Evolutionary conservation across 805 yeast genomes (phyloP).

Genomic region (Monosporozyma solicola): DNA sequence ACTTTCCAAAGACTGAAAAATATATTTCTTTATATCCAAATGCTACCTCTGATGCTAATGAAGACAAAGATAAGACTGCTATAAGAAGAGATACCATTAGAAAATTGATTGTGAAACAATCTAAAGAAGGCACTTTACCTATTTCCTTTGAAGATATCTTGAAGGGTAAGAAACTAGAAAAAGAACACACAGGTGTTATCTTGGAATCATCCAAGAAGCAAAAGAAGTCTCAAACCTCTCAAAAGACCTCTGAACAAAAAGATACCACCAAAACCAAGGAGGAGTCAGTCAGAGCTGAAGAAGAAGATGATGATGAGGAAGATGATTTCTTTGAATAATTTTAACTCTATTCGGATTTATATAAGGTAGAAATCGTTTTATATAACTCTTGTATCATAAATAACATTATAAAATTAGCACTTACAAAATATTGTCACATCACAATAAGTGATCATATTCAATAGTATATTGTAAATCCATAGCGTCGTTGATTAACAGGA

Average conservation of each 20-base stretch:
- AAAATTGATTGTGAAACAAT: conserved; percentile 42
- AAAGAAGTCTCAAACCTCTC: conserved; percentile 4
- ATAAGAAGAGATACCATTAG: conserved; percentile 40
- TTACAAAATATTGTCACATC: conserved; percentile 1
- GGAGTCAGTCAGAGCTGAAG: conserved; percentile 10
- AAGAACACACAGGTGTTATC: conserved; percentile 19
- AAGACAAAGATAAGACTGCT: conserved; percentile 35
- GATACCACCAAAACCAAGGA: conserved; percentile 8
- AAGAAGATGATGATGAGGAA: conserved; percentile 30
- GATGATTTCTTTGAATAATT: conserved; percentile 39
- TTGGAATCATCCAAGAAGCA: conserved; percentile 9
- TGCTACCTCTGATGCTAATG: conserved; percentile 8
- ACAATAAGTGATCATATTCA: conserved; percentile 11
- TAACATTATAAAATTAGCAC: not conserved
- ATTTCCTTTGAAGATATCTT: conserved; percentile 43
- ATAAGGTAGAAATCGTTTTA: not conserved
- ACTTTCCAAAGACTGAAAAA: conserved; percentile 72
- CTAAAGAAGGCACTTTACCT: conserved; percentile 48
- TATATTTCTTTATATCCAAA: conserved; percentile 70
- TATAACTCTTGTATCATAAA: not conserved
- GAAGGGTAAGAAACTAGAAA: conserved; percentile 27
- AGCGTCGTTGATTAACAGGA: conserved; percentile 58
- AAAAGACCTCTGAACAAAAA: conserved; percentile 16
- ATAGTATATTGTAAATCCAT: conserved; percentile 42
- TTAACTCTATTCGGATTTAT: not conserved